Conservation (phyloP, 257 asterid species). For the Coffea eugenioides region DNA sequence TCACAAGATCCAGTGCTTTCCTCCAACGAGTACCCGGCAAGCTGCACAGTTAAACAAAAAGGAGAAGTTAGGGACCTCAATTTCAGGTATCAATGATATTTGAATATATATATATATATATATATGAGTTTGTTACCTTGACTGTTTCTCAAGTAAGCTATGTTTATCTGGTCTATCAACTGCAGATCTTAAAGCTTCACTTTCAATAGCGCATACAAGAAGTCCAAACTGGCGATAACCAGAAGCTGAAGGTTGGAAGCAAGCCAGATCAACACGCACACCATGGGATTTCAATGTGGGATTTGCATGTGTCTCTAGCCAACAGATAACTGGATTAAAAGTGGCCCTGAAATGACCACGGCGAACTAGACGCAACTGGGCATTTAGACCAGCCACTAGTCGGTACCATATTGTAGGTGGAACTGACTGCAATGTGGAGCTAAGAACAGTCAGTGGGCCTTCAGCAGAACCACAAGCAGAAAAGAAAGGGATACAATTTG, state of each 20-base stretch:
- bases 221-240: conserved; percentile 83
- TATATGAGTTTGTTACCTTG: conserved; percentile 35
- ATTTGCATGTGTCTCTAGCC: conserved; percentile 88
- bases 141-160: conserved; percentile 42
- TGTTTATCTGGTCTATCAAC: conserved; percentile 44
- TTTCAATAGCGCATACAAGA: conserved; percentile 51
- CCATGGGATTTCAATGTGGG: conserved; percentile 54
- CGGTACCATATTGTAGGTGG: conserved; percentile 89
- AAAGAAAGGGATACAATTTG: background rate
- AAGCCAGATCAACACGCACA: conserved; percentile 56
- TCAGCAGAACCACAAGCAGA: background rate
- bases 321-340: conserved; percentile 58
- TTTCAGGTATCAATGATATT: conserved; percentile 15
- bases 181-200: conserved; percentile 41
- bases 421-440: conserved; percentile 55
- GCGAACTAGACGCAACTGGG: conserved; percentile 82
- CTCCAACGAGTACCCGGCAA: conserved; percentile 68
- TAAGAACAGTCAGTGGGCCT: conserved; percentile 16
- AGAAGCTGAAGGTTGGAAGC: conserved; percentile 66
- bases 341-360: conserved; percentile 69
- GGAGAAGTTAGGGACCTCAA: conserved; percentile 10
- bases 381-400: conserved; percentile 88
- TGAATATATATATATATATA: background rate
- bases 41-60: conserved; percentile 35
- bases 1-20: conserved; percentile 79